Evolutionary conservation across 2,329 filamentous ascomycete genomes (phyloP).

Genomic region (Sporothrix variecibatus): DNA sequence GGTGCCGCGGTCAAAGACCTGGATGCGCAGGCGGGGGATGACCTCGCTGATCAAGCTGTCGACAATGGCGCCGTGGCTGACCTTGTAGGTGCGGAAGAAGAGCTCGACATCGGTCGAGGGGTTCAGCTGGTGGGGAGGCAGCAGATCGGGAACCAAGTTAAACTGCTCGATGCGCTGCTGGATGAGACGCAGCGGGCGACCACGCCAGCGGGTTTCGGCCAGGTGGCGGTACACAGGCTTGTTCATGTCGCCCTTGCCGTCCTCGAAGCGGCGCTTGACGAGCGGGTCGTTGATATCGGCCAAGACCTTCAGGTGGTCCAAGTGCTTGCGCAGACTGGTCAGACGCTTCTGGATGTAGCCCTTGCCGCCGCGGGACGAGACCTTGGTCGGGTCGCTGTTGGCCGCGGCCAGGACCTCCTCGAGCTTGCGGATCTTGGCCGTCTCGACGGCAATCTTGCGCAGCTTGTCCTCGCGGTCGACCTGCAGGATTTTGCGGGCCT

Average conservation of each 20-base stretch:
- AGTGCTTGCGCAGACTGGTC: slow-evolving; percentile 66
- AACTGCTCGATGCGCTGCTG: slow-evolving; percentile 86
- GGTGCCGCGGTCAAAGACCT: slow-evolving; percentile 79
- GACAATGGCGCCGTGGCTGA: slow-evolving; percentile 77
- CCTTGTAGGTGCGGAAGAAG: slow-evolving; percentile 69
- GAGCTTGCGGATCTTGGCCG: slow-evolving; percentile 68
- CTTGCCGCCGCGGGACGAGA: slow-evolving; percentile 62
- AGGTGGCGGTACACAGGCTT: slow-evolving; percentile 95
- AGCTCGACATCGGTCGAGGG: slow-evolving; percentile 79
- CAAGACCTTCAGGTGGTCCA: slow-evolving; percentile 81
- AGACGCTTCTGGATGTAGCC: slow-evolving; percentile 66
- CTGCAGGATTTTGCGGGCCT: slow-evolving; percentile 80
- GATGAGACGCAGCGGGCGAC: slow-evolving; percentile 76
- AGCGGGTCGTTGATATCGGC: slow-evolving; percentile 94
- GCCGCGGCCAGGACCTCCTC: slow-evolving; percentile 48
- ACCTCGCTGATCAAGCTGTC: slow-evolving; percentile 72
- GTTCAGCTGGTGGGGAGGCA: slow-evolving; percentile 67
- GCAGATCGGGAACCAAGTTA: slow-evolving; percentile 82
- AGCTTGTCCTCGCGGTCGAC: slow-evolving; percentile 82
- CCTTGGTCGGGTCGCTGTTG: slow-evolving; percentile 47
- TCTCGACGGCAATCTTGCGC: slow-evolving; percentile 66
- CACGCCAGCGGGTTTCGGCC: slow-evolving; percentile 83
- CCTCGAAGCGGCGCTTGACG: slow-evolving; percentile 92
- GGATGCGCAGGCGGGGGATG: slow-evolving; percentile 75
- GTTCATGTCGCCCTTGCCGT: slow-evolving; percentile 87